Base-by-base conservation (phyloP, 2,329 filamentous ascomycete species). In the Claviceps arundinis region DNA sequence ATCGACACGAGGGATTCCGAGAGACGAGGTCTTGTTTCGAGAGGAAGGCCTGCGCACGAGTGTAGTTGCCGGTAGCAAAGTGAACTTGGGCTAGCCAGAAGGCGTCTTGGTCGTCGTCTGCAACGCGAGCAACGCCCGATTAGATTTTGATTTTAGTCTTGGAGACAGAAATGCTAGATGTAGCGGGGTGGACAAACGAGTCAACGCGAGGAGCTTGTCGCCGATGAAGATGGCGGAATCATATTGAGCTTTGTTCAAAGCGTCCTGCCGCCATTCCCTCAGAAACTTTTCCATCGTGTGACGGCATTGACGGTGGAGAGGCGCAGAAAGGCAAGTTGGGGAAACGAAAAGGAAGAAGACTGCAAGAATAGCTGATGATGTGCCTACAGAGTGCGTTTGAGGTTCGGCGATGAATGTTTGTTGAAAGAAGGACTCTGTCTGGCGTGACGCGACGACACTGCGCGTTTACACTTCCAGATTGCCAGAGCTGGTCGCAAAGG, bases 31-130 rank as follows among this genome's bases (percentile, higher is more conserved):
- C 87, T 65, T 90, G 85, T 61, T 88, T 85, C 34, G 84, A 81
- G 56, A 98, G 81, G 58, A 96, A 87, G 24, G 87, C 80, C 61
- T 95, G 84, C 2, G 93, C 90, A 61, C 93, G 86, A 8, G 86
- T 93, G 68, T 95, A 96, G 73, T 97, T 95, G 61, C 89, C 90
- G 48, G 89, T 93, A 50, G 85, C 86, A 70, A 97, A 98, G 69
- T 98, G 91, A 40, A 95, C 89, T 70, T 97, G 91, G n/a, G 93
- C 93, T 44, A 98, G 84, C 85, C 89, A 96, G 65, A 95, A 95
- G 42, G 90, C 91, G 67, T 98, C 93, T 58, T 88, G 84, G 62
- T 95, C 89, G 66, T 91, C 87, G 63, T 90, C 93, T 96, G 58
- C 40, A 51, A 47, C 48, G 45, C 9, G 34, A 47, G 48, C 37